phyloP scores from a whole-genome alignment of 257 asterid genomes.

The Lantana camara region DNA sequence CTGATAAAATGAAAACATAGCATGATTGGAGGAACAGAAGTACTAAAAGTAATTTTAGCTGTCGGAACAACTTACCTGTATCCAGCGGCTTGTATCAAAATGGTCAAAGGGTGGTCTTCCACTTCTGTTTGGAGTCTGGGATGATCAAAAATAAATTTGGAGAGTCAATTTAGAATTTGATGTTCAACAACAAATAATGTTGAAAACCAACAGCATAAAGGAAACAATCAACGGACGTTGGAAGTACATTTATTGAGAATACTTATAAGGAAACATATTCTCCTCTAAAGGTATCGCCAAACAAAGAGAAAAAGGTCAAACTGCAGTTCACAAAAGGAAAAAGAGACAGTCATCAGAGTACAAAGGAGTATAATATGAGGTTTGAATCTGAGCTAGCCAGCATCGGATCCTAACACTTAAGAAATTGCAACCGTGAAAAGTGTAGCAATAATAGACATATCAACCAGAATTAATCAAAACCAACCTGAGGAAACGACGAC shows the following conservation, averaged over 20 bases:
- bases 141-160: slow-evolving; percentile 26
- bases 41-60: slow-evolving; percentile 23
- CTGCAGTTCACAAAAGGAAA: slow-evolving; percentile 17
- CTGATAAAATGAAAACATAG: slow-evolving; percentile 21
- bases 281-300: slow-evolving; percentile 19
- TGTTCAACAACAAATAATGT: slow-evolving; percentile 19
- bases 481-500: slow-evolving; percentile 84
- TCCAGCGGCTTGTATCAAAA: slow-evolving; percentile 90
- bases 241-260: background rate
- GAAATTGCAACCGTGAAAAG: background rate
- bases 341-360: slow-evolving; percentile 11
- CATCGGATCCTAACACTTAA: background rate
- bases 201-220: background rate
- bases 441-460: slow-evolving; percentile 13
- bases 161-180: slow-evolving; percentile 17
- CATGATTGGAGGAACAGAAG: background rate
- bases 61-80: slow-evolving; percentile 57
- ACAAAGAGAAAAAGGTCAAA: slow-evolving; percentile 8
- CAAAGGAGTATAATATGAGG: slow-evolving; percentile 10
- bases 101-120: slow-evolving; percentile 89
- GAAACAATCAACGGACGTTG: slow-evolving; percentile 21
- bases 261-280: slow-evolving; percentile 3
- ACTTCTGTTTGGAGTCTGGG: slow-evolving; percentile 81
- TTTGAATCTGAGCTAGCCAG: slow-evolving; percentile 22
- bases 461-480: slow-evolving; percentile 30